Conservation (phyloP, 2,329 filamentous ascomycete genomes). For the Cladobotryum protrusum region DNA sequence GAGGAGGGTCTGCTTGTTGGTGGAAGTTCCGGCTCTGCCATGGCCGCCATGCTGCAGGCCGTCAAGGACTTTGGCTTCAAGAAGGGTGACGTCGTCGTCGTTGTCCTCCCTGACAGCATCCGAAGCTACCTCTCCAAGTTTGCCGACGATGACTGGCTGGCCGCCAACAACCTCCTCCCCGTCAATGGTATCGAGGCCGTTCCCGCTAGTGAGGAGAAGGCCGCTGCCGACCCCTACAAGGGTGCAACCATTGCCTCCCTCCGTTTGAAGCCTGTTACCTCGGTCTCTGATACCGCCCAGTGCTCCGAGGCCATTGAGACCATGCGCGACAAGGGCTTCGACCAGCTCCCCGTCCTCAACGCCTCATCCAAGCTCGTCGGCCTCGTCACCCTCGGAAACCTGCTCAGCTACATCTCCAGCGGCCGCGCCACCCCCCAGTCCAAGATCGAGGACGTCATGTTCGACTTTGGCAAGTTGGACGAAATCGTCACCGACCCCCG, state of each 20-base stretch:
- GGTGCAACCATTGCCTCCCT: conserved; percentile 76
- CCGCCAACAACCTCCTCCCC: conserved; percentile 88
- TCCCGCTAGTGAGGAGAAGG: conserved; percentile 30
- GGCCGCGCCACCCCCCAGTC: conserved; percentile 70
- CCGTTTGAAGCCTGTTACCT: conserved; percentile 88
- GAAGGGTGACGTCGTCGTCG: conserved; percentile 82
- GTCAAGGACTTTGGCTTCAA: conserved; percentile 69
- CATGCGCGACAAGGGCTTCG: conserved; percentile 97
- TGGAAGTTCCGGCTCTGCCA: conserved; percentile 87
- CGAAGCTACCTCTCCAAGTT: conserved; percentile 98
- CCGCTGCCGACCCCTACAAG: conserved; percentile 60
- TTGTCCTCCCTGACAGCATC: conserved; percentile 91
- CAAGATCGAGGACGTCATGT: conserved; percentile 86
- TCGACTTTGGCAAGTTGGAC: conserved; percentile 81
- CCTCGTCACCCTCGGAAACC: conserved; percentile 88
- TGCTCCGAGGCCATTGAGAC: conserved; percentile 91
- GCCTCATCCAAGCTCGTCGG: conserved; percentile 71
- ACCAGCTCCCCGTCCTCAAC: conserved; percentile 87
- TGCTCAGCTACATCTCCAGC: conserved; percentile 82
- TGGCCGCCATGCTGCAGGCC: conserved; percentile 73
- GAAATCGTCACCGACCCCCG: conserved; percentile 88
- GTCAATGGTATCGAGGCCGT: conserved; percentile 44
- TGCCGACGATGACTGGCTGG: conserved; percentile 97
- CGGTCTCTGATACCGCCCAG: conserved; percentile 61
- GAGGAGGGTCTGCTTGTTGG: conserved; percentile 93